Evolutionary conservation across 306 rosid genomes (phyloP), one percentile per base, ranked within the genome.

Genomic region (Cicer yamashitae): DNA sequence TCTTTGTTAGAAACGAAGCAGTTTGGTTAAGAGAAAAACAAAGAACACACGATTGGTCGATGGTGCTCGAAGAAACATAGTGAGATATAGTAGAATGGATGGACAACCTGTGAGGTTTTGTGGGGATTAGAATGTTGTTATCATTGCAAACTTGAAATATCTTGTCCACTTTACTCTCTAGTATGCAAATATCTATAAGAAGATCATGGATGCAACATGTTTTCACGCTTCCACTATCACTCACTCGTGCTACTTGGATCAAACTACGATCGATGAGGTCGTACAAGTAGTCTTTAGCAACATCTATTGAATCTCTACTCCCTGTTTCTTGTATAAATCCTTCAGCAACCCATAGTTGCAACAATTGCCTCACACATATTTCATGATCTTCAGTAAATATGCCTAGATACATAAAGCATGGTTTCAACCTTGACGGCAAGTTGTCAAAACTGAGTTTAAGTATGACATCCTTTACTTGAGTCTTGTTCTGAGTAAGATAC

Each of bases 181-280:
- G 57, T 47, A 74, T 39, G 47, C 84, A 80, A 1, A 74, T 58
- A 63, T 67, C 77, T 7, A 77, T 17, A 0, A 74, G 79, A 30
- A 81, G 77, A 61, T 75, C 77, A 3, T 81, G 77, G 8, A 81
- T 17, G 13, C 67, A 77, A 52, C 81, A 81, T 0, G 77, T 69
- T 37, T 69, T 61, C 4, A 62, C 13, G 1, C 68, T 38, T 14
- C 81, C 73, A 18, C 7, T 39, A 5, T 25, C 58, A 2, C 71
- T 61, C 44, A 43, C 25, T 10, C 1, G 10, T 12, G 77, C 71
- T 34, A 63, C 72, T 9, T 41, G 73, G 18, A 75, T 15, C 61
- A 81, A 45, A 71, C 76, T 81, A 34, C 77, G 77, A 61, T 70
- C 74, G 34, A 81, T 52, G 51, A 81, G 80, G 68, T 69, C 77